A percentile compares a stretch with the other conserved stretches of the same genome.
Evolutionary conservation across 78 protist species (phyloP).

Genomic region (Anaeramoeba ignava): DNA sequence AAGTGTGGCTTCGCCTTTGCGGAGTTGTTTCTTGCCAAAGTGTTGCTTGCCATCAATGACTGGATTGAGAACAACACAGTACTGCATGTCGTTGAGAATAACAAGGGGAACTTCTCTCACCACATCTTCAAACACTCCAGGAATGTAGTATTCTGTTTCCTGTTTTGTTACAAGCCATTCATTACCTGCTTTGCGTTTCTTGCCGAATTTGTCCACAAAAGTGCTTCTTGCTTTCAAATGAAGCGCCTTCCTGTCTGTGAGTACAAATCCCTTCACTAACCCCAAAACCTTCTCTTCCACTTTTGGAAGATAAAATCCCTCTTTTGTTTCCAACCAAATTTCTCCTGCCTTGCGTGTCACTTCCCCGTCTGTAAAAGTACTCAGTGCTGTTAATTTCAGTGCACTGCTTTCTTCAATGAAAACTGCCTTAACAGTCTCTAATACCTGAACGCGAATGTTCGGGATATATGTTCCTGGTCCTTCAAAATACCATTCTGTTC

Average conservation of each 20-base stretch:
- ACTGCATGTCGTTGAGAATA: slow-evolving; percentile 58
- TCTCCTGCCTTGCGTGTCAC: slow-evolving; percentile 48
- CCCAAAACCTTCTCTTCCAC: slow-evolving; percentile 53
- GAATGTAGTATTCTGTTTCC: slow-evolving; percentile 55
- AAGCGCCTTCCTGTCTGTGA: slow-evolving; percentile 52
- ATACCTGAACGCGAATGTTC: slow-evolving; percentile 39
- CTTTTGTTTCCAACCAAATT: slow-evolving; percentile 56
- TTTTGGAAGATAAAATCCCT: slow-evolving; percentile 42
- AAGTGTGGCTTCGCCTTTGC: slow-evolving; percentile 49
- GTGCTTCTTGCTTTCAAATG: slow-evolving; percentile 52
- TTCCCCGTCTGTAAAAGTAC: slow-evolving; percentile 17
- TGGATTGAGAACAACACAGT: slow-evolving; percentile 60
- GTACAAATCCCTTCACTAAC: slow-evolving; percentile 38
- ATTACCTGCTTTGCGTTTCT: slow-evolving; percentile 55
- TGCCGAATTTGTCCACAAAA: slow-evolving; percentile 47
- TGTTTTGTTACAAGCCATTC: slow-evolving; percentile 62
- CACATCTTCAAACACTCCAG: slow-evolving; percentile 53
- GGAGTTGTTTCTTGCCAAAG: slow-evolving; percentile 45
- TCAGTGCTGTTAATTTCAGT: slow-evolving; percentile 59
- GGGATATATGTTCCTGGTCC: slow-evolving; percentile 56
- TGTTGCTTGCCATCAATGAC: slow-evolving; percentile 27
- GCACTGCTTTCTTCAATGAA: slow-evolving; percentile 51
- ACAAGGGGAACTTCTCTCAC: slow-evolving; percentile 35
- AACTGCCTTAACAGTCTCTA: slow-evolving; percentile 32
- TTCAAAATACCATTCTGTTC: slow-evolving; percentile 70